Conservation (phyloP, 306 rosid species). For the Lathyrus oleraceus region DNA sequence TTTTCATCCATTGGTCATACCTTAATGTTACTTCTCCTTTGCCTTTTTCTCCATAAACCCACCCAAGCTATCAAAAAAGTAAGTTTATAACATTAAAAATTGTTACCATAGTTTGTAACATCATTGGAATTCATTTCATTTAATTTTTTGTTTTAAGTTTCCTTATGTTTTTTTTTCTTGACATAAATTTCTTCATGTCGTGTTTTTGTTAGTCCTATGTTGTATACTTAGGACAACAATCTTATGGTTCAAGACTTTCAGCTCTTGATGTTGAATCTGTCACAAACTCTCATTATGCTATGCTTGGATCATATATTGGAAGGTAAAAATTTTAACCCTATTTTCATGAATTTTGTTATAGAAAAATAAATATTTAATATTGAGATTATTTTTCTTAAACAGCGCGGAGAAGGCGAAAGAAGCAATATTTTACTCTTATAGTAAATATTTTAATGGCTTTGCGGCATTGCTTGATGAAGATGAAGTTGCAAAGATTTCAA, state of each 20-base stretch:
- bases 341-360: neutral
- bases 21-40: conserved; percentile 37
- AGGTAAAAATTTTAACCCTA: conserved; percentile 39
- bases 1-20: neutral
- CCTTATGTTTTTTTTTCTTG: neutral
- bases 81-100: conserved; percentile 1
- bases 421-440: conserved; percentile 68
- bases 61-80: conserved; percentile 49
- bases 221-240: conserved; percentile 67
- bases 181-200: neutral
- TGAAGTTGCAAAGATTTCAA: conserved; percentile 47
- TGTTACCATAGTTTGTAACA: neutral
- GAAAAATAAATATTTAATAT: neutral
- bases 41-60: conserved; percentile 35
- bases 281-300: conserved; percentile 46
- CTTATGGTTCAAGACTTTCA: conserved; percentile 39
- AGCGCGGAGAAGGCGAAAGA: conserved; percentile 54
- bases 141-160: neutral
- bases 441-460: conserved; percentile 62
- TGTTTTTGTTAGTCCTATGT: conserved; percentile 55
- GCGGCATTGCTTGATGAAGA: conserved; percentile 70
- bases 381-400: neutral
- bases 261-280: conserved; percentile 29
- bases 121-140: neutral
- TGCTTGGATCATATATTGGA: conserved; percentile 57